Percentiles rank a stretch among this genome's conserved stretches.
These are phyloP conservation scores for Paramecium pentaurelia DNA, from an alignment of 73 alveolate species.

Conservation along the genomic window DNA sequence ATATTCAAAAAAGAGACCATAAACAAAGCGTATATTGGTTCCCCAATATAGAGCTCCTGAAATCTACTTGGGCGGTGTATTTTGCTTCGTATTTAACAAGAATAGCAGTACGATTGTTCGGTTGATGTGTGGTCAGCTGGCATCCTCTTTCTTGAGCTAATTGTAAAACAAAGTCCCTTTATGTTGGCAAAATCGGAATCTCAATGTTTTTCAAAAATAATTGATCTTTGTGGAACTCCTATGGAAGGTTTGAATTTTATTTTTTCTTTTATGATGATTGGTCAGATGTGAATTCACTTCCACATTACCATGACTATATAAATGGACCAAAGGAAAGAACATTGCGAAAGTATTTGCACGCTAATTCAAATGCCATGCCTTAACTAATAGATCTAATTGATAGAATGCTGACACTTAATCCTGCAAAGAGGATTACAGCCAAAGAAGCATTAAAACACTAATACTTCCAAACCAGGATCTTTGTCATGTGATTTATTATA, in stretches of 20 bases:
- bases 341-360: neutral
- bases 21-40: slow-evolving; percentile 4
- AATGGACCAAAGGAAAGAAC: slow-evolving; percentile 9
- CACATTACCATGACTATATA: slow-evolving; percentile 4
- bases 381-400: neutral
- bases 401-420: neutral
- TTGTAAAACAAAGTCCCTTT: slow-evolving; percentile 15
- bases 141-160: slow-evolving; percentile 10
- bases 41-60: slow-evolving; percentile 47
- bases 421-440: slow-evolving; percentile 1
- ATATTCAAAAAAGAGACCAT: neutral
- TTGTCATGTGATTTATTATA: neutral
- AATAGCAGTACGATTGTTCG: neutral
- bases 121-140: slow-evolving; percentile 49
- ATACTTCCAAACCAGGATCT: neutral
- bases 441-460: neutral
- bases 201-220: neutral
- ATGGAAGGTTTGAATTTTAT: slow-evolving; percentile 13
- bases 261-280: slow-evolving; percentile 28
- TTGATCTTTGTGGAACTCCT: slow-evolving; percentile 33
- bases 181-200: neutral
- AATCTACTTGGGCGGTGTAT: slow-evolving; percentile 20
- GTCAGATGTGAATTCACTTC: neutral
- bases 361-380: neutral
- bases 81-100: neutral